Evolutionary conservation across 2,329 filamentous ascomycete genomes (phyloP).

Genomic region (Beauveria sp.): DNA sequence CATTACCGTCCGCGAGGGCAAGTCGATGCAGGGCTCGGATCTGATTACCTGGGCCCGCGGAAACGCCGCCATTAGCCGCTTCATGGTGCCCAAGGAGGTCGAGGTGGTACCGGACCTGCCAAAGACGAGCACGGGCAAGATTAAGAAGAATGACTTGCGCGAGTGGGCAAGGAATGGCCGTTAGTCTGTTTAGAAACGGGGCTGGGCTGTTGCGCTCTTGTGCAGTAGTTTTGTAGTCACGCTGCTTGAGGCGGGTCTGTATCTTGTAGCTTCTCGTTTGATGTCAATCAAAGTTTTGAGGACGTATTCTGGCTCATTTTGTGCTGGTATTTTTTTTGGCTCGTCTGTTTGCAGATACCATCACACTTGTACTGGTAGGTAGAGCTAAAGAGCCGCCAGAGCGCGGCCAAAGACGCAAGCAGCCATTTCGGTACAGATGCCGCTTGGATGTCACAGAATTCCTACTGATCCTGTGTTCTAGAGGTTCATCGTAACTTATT

Average conservation of each 20-base stretch:
- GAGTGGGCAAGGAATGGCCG: constrained; percentile 61
- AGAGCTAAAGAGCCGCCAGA: no score
- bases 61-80: constrained; percentile 73
- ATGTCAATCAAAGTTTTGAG: neutral
- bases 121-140: constrained; percentile 95
- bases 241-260: neutral
- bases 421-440: no score
- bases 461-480: no score
- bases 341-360: no score
- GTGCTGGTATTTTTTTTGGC: no score
- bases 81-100: constrained; percentile 72
- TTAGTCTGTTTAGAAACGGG: neutral
- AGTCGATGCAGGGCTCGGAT: constrained; percentile 41
- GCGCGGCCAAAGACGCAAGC: no score
- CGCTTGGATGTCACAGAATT: no score
- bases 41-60: constrained; percentile 82
- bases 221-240: neutral
- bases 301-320: neutral
- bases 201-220: neutral
- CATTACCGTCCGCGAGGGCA: constrained; percentile 69
- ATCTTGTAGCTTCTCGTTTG: neutral
- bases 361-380: no score
- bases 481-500: no score
- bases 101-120: constrained; percentile 82
- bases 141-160: constrained; percentile 87